Percentiles rank a stretch among this genome's conserved stretches.
phyloP scores from a whole-genome alignment of 495 filamentous ascomycete species.

The Penicillium maclennaniae region DNA sequence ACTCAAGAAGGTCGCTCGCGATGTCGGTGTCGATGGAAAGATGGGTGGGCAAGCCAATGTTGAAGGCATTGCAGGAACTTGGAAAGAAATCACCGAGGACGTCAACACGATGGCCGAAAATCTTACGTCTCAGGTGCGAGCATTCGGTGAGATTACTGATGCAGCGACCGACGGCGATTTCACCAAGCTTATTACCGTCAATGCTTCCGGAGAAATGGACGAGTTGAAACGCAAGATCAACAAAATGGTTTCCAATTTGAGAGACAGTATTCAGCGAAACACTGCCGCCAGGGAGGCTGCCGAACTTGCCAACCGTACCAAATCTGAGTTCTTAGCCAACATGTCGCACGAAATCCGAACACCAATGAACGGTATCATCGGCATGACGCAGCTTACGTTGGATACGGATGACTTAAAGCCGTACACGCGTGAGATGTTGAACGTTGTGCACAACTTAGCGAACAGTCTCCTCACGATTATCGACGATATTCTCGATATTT shows the following conservation, averaged over 20 bases:
- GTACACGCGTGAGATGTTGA: slow-evolving; percentile 97
- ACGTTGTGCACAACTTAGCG: slow-evolving; percentile 95
- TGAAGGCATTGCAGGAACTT: slow-evolving; percentile 86
- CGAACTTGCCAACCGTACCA: slow-evolving; percentile 96
- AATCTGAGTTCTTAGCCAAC: slow-evolving; percentile 97
- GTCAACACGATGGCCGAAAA: slow-evolving; percentile 99
- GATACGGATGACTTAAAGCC: slow-evolving; percentile 89
- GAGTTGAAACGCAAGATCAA: slow-evolving; percentile 99
- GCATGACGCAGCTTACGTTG: slow-evolving; percentile 95
- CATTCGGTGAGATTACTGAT: slow-evolving; percentile 97
- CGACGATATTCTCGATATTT: slow-evolving; percentile 97
- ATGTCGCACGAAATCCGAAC: slow-evolving; percentile 99
- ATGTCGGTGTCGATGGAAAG: slow-evolving; percentile 97
- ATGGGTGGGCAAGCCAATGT: slow-evolving; percentile 98
- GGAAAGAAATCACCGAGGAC: slow-evolving; percentile 98
- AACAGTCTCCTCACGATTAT: slow-evolving; percentile 98
- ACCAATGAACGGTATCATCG: slow-evolving; percentile 84
- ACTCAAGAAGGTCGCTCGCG: slow-evolving; percentile 91
- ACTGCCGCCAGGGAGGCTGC: slow-evolving; percentile 95
- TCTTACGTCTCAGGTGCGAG: slow-evolving; percentile 93
- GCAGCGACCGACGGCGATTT: slow-evolving; percentile 96
- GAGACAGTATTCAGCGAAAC: slow-evolving; percentile 96
- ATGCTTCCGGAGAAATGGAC: slow-evolving; percentile 98
- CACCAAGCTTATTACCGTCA: slow-evolving; percentile 94
- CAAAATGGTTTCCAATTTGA: slow-evolving; percentile 93